phyloP scores from a whole-genome alignment of 371 early-diverging fungal genomes.

The Mortierella sp. region DNA sequence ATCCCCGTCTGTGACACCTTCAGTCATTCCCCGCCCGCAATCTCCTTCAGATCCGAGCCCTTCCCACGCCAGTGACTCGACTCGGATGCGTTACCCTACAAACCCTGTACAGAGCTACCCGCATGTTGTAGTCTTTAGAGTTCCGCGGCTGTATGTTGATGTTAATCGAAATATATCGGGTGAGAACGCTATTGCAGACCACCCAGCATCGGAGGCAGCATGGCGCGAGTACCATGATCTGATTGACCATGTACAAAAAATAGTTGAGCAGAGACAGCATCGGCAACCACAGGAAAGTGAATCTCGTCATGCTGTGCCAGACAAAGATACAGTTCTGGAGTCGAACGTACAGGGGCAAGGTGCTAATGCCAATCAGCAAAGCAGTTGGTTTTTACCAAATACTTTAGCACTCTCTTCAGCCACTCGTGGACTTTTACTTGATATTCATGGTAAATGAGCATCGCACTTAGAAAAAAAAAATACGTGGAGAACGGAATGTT shows the following conservation, averaged over 20 bases:
- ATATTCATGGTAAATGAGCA: constrained; percentile 41
- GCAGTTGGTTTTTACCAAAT: neutral
- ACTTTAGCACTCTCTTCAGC: neutral
- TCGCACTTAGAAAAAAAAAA: no score
- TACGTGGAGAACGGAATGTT: neutral
- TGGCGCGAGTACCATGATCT: constrained; percentile 50
- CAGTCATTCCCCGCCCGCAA: neutral
- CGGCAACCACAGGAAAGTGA: neutral
- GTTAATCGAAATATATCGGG: constrained; percentile 40
- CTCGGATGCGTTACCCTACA: neutral
- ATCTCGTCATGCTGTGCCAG: neutral
- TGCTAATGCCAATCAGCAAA: neutral
- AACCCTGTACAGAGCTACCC: constrained; percentile 16
- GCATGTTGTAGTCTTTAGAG: constrained; percentile 42
- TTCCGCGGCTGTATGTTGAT: constrained; percentile 34
- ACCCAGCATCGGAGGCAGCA: constrained; percentile 29
- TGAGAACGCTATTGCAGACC: constrained; percentile 45
- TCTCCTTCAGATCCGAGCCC: neutral
- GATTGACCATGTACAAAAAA: constrained; percentile 39
- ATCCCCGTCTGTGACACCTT: neutral
- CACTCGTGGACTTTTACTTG: constrained; percentile 32
- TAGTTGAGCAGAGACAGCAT: constrained; percentile 20
- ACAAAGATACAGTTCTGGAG: no score
- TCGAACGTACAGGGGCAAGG: neutral
- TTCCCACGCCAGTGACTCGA: neutral